phyloP scores from a whole-genome alignment of 2,329 filamentous ascomycete species.

The Colletotrichum sp. region DNA sequence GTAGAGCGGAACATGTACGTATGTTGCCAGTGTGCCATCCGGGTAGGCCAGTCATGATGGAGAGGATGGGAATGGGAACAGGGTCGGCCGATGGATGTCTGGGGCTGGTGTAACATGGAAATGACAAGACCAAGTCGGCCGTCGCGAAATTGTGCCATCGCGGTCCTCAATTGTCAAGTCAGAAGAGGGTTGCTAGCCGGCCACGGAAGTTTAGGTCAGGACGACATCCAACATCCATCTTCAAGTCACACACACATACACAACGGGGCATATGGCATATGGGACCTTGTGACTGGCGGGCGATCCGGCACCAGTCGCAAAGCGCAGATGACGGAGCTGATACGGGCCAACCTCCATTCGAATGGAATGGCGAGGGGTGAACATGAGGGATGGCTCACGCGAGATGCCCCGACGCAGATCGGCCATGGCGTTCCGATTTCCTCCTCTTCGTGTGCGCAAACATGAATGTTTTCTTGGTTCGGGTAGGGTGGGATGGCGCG shows the following conservation, averaged over 20 bases:
- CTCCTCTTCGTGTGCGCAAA: background rate
- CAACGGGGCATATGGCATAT: background rate
- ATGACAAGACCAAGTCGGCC: background rate
- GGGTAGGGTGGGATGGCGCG: constrained; percentile 9
- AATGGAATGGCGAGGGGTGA: background rate
- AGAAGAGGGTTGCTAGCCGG: background rate
- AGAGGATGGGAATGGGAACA: background rate
- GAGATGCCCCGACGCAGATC: background rate
- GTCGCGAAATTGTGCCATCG: constrained; percentile 2
- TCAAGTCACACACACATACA: background rate
- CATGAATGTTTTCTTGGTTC: background rate
- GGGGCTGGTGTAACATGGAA: background rate
- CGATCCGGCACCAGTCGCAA: background rate
- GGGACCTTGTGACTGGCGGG: background rate
- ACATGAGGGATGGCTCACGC: background rate
- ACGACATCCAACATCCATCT: background rate
- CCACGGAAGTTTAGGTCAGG: background rate
- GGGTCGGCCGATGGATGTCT: background rate
- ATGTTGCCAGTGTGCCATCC: background rate
- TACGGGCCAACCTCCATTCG: background rate
- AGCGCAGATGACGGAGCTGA: background rate
- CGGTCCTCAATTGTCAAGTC: constrained; percentile 7
- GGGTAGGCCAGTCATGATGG: constrained; percentile 1
- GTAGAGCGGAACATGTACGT: background rate
- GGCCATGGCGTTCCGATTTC: background rate